A percentile compares a stretch with the other conserved stretches of the same genome.
phyloP scores from a whole-genome alignment of 2,329 filamentous ascomycete species.

The Penicillium nordicum region DNA sequence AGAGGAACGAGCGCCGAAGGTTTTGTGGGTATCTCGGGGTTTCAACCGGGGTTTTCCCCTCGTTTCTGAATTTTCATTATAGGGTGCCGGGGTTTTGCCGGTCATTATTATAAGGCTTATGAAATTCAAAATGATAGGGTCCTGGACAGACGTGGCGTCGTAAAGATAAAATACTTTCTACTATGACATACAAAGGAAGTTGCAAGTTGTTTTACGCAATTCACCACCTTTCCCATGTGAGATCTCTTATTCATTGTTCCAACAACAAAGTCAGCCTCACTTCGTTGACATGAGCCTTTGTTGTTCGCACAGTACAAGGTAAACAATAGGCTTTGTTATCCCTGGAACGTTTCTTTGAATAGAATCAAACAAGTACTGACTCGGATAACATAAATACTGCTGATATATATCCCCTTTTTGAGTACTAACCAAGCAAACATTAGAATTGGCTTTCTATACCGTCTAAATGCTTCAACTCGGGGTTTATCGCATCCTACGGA shows the following conservation, averaged over 20 bases:
- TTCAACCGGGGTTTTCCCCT: neutral
- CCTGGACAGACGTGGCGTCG: neutral
- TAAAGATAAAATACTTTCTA: too few species aligned
- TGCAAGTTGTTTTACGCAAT: too few species aligned
- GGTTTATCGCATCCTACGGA: neutral
- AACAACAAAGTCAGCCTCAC: neutral
- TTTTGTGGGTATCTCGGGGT: neutral
- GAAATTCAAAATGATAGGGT: neutral
- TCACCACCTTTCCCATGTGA: neutral
- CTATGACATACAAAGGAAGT: neutral
- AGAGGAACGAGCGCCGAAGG: neutral
- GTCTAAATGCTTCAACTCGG: neutral
- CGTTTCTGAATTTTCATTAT: neutral
- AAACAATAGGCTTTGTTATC: neutral
- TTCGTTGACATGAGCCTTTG: neutral
- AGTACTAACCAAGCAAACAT: neutral
- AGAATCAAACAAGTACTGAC: neutral
- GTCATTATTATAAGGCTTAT: neutral
- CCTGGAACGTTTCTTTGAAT: neutral
- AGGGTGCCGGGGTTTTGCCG: neutral
- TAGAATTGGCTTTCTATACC: neutral
- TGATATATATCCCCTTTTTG: neutral
- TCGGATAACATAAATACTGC: neutral
- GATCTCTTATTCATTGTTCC: neutral
- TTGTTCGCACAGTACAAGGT: too few species aligned